Base-by-base conservation (phyloP, 164 flowering plant species). In the Chimonanthus praecox region DNA sequence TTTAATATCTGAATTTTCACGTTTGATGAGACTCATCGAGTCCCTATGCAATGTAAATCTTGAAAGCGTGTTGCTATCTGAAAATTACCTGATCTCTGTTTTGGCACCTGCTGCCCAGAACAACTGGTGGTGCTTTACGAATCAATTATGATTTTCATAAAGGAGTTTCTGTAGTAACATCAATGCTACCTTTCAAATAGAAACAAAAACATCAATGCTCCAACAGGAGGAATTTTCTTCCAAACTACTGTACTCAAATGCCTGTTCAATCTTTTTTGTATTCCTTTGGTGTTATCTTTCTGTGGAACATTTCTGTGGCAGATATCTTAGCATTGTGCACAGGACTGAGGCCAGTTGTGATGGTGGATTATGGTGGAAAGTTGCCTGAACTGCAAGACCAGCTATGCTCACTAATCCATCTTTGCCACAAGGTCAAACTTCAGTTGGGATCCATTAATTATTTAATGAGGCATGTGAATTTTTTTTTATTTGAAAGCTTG, bases 341-440 rank as follows among this genome's bases (percentile, higher is more conserved):
- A 4, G 85, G 90, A 74, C 83, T 94, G 85, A 87, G 99, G 78
- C 97, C 97, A 44, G 89, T 87, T 67, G 83, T 94, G 10, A 92
- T 95, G 99, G 88, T 95, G 73, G 99, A 92, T 81, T 95, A 95
- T 84, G 99, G 99, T 71, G 99, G 98, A 65, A 92, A 88, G 86
- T 79, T 92, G 92, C 97, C 99, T 72, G 94, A 91, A 78, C 81
- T 95, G 66, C 92, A 83, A 79, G 85, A 89, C 49, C 80, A 73
- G 7, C 85, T 94, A 5, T 87, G 88, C 74, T 51, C 83, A 8
- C 80, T 94, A 62, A 73, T 91, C 47, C 76, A 81, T 58, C 81
- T 81, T 67, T 63, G 83, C 78, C 85, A 85, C 76, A 83, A 89
- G 95, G 94, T 93, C 33, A 13, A 43, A 63, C 69, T 67, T 71